Evolutionary conservation across 2,329 filamentous ascomycete species (phyloP).

Genomic region (Colletotrichum liaoningense): DNA sequence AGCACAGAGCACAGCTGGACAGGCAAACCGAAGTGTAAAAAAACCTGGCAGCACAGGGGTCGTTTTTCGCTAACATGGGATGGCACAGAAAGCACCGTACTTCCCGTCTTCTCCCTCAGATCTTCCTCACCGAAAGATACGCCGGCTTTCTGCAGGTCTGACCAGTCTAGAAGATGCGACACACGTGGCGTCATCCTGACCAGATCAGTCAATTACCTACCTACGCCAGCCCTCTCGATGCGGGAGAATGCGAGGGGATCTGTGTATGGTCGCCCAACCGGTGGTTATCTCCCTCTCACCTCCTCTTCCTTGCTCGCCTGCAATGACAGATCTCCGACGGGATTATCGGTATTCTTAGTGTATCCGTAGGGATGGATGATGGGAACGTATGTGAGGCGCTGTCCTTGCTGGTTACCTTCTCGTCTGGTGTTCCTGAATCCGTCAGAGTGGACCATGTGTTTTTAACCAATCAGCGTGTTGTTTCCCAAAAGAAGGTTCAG

Average conservation of each 20-base stretch:
- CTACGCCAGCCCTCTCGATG: neutral
- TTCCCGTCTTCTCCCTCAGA: neutral
- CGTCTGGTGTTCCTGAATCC: slow-evolving; percentile 23
- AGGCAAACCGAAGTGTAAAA: neutral
- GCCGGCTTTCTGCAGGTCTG: slow-evolving; percentile 17
- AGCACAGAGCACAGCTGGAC: neutral
- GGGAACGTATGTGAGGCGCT: neutral
- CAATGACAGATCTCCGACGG: slow-evolving; percentile 2
- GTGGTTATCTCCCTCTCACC: neutral
- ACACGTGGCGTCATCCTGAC: slow-evolving; percentile 32
- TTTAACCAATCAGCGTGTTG: slow-evolving; percentile 5
- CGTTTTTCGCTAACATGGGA: slow-evolving; percentile 16
- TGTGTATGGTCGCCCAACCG: neutral
- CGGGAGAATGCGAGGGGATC: neutral
- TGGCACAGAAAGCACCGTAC: slow-evolving; percentile 10
- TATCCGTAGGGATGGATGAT: too few relatives aligned
- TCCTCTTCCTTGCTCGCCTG: neutral
- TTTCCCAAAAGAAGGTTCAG: neutral
- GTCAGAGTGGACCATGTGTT: slow-evolving; percentile 13
- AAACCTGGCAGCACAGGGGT: slow-evolving; percentile 17
- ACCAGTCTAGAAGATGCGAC: slow-evolving; percentile 6
- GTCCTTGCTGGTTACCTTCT: neutral
- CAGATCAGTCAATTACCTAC: neutral
- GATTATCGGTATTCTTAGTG: neutral
- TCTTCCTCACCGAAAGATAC: slow-evolving; percentile 10